Base-by-base conservation (phyloP, 2,329 filamentous ascomycete species). In the Verticillium alfalfae region DNA sequence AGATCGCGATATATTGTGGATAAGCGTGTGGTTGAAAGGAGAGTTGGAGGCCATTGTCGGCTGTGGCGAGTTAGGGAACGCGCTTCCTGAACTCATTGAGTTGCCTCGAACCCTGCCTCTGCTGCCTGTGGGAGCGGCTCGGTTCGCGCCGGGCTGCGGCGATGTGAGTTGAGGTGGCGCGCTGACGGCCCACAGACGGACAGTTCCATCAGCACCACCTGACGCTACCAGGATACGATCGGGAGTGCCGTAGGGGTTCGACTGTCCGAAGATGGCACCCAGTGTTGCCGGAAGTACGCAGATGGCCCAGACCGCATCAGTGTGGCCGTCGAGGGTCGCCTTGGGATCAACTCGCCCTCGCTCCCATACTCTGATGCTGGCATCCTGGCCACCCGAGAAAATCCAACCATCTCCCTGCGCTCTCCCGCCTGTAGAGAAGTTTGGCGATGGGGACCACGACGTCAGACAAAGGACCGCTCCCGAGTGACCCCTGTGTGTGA, bases 331-430 rank as follows among this genome's bases (percentile, higher is more conserved):
- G 4, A 99, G 81, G 0, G 93, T 97, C 2, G 93, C 93, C 75
- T 98, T 98, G 8, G 95, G 93, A 72, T 98, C 95, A 37, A 99
- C 92, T 56, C 94, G 84, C 34, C 94, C 94, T 58, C 93, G 87
- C 75, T 99, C 94, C 95, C 95, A 99, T 0, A 99, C 93, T 36
- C 93, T 87, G 41, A 99, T 88, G 7, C 92, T 96, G 18, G 91
- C 88, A 75, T 99, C 95, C 73, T 97, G 93, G 4, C 95, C 95
- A 64, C 95, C 95, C 5, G 94, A 98, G 75, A 99, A 99, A 66
- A 99, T 93, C 95, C 95, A 99, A 34, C 95, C 95, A 69, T 98
- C 95, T 37, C 94, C 94, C 68, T 90, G 87, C 8, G 91, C 92
- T 65, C 93, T 87, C 7, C 93, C 93, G 39, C 93, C 92, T 18